Base-by-base conservation (phyloP, 106 monocot species). In the Platanthera guangdongensis region DNA sequence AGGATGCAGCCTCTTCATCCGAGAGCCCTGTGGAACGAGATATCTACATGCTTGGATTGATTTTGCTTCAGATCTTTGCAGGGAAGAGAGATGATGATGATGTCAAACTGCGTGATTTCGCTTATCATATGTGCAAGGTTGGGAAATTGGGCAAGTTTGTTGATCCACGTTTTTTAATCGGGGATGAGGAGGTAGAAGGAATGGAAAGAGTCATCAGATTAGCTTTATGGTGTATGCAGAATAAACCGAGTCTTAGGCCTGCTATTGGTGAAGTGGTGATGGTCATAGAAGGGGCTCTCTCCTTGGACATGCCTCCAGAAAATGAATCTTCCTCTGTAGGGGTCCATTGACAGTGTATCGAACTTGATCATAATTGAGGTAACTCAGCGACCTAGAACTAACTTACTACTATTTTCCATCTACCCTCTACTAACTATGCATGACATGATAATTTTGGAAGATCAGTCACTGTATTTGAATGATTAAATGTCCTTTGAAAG, bases 171-270 rank as follows among this genome's bases (percentile, higher is more conserved):
- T 73, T 85, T 7, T 72, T 21, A 50, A 51, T 76, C 46, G 85
- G 76, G 21, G 76, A 47, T 10, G 55, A 21, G 22, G 85, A 85
- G 16, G 7, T 57, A 11, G 75, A 81, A 75, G 81, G 57, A 69
- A 49, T 85, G 47, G 69, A 82, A 67, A 82, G 85, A 51, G 76
- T 81, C 14, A 52, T 79, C 19, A 85, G 71, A 53, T 76, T 85
- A 72, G 85, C 85, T 72, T 71, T 85, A 45, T 85, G 85, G 85
- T 85, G 82, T 82, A 71, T 82, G 79, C 85, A 82, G 71, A 50
- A 76, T 76, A 62, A 78, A 21, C 16, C 82, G 4, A 19, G 18
- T 63, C 78, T 72, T 30, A 82, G 85, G 47, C 82, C 85, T 48
- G 79, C 82, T 9, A 82, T 85, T n/a, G 71, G 79, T 49, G 82